Base-by-base conservation (phyloP, 331 rosid genomes). In the Arachis monticola region DNA sequence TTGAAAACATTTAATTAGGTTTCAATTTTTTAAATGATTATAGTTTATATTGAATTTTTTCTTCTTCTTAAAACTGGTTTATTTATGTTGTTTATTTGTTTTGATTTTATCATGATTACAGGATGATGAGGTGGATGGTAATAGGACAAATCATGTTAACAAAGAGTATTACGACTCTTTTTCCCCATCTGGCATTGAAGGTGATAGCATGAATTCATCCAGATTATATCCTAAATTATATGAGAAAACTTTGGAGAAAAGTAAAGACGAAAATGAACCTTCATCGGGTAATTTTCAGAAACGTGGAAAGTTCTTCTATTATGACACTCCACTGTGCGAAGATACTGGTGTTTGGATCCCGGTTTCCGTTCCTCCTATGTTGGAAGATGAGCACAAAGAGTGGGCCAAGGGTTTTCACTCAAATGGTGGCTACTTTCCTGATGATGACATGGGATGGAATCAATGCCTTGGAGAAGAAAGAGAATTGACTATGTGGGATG, bases 321-420 rank as follows among this genome's bases (percentile, higher is more conserved):
- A 90, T 41, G 99, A 90, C 48, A 59, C 92, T 27, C 96, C 99
- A 0, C 84, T 77, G 30, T 47, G 68, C 56, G 99, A 94, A 68
- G 97, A 90, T 73, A 94, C 99, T 30, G 99, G 99, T 58, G 93
- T 70, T 74, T 95, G 99, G 99, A 95, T 95, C 79, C 99, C 99
- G 8, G 96, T 95, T 80, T 95, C 99, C 0, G 92, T 92, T 80
- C 97, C 99, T 1, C 99, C 99, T 40, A 95, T 95, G 99, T 67
- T 81, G 84, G 97, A 95, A 72, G 75, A 70, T 11, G 97, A 88
- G 53, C 97, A 86, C 46, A 85, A 82, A 78, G 97, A 90, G 75
- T 83, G 90, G 92, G 75, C 84, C 51, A 82, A 81, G 64, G 92
- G 92, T 63, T 86, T 95, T 79, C 85, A 82, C 12, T 71, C 87